Evolutionary conservation across 371 early-diverging fungal genomes (phyloP).

Genomic region (Circinella minor): DNA sequence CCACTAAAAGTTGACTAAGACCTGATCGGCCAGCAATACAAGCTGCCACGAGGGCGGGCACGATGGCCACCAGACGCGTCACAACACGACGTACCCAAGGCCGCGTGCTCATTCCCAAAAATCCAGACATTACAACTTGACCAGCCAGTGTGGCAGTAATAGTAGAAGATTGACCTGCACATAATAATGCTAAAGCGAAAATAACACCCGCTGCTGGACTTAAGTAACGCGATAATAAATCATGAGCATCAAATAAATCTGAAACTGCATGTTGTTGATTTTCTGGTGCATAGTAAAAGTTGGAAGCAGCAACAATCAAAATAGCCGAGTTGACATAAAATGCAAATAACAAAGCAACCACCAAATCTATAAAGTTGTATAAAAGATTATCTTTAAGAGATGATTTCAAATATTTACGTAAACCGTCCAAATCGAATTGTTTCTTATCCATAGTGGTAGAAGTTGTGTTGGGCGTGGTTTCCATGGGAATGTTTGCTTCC

Average conservation of each 20-base stretch:
- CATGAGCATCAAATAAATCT: conserved; percentile 73
- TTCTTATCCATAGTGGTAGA: neutral
- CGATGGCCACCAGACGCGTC: conserved; percentile 73
- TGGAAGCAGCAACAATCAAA: conserved; percentile 79
- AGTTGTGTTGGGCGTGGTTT: neutral
- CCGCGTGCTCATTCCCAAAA: conserved; percentile 69
- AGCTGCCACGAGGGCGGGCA: conserved; percentile 78
- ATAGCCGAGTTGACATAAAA: conserved; percentile 82
- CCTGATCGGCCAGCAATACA: conserved; percentile 68
- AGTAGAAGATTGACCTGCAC: conserved; percentile 81
- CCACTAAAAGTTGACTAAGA: conserved; percentile 68
- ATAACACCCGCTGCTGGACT: conserved; percentile 70
- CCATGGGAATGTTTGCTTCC: neutral
- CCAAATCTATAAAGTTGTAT: conserved; percentile 62
- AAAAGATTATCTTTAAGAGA: conserved; percentile 33
- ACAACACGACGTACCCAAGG: conserved; percentile 77
- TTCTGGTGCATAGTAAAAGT: conserved; percentile 65
- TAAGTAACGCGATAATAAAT: conserved; percentile 60
- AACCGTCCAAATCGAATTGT: conserved; percentile 21
- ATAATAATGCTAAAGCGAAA: conserved; percentile 80
- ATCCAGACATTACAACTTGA: conserved; percentile 86
- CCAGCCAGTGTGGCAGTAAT: conserved; percentile 89
- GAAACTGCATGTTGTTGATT: conserved; percentile 32
- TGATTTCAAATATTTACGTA: conserved; percentile 21
- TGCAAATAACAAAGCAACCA: conserved; percentile 75